Base-by-base conservation (phyloP, 2,329 filamentous ascomycete genomes). In the Penicillium sp. region DNA sequence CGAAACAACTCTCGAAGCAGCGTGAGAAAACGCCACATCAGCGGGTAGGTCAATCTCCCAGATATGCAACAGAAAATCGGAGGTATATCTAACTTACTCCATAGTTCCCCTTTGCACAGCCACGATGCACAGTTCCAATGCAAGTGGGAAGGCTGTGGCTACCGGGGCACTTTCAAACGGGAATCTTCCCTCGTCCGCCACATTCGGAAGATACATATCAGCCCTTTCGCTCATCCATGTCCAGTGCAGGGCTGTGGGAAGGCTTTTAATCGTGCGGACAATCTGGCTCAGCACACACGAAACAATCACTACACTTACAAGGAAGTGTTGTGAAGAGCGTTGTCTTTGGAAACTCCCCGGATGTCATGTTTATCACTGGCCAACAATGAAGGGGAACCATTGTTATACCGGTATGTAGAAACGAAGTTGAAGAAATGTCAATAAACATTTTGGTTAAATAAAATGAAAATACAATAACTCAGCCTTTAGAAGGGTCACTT, bases 161-260 rank as follows among this genome's bases (percentile, higher is more conserved):
- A 60, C 39, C 2, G 40, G 5, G 58, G 57, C 5, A 35, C 34
- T 32, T 64, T 62, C 49, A 53, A 47, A 32, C 58, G 49, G 3
- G 48, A 60, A 37, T 42, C 45, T 9, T 56, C 53, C 6, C 45
- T 64, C 13, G 39, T 62, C 5, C 61, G 61, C 26, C 61, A 64
- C 39, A 10, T 64, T 16, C 55, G 51, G 34, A 53, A 59, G 3
- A 56, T 60, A 20, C 61, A 64, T 31, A 34, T 64, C 26, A 50
- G 38, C 4, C 60, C 60, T 24, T 32, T 35, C 7, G 47, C 57
- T 37, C 46, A 62, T 34, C 46, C 48, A 48, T 64, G 60, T 50
- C 39, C 11, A 31, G 20, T 53, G 2, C 9, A 29, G 8, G 37
- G 44, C 1, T 56, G 54, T 5, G 29, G 49, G 22, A 53, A 26